phyloP scores from a whole-genome alignment of 2,329 filamentous ascomycete species.

The Neofusicoccum umdonicola region DNA sequence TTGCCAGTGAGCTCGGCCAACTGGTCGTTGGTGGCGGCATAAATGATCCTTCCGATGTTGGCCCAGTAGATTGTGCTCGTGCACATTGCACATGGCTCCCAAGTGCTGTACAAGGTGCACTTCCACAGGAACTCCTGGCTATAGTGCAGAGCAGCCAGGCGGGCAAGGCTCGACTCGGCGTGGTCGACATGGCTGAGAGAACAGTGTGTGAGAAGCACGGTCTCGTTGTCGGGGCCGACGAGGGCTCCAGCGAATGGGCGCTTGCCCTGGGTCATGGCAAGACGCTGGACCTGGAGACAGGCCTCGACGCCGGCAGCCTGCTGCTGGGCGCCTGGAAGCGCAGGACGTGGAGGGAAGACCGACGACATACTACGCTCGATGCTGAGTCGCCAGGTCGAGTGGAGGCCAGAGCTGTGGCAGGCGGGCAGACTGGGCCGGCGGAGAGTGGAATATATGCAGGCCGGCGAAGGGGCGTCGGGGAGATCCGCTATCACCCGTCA shows the following conservation, averaged over 20 bases:
- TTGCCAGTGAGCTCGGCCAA: slow-evolving; percentile 46
- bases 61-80: slow-evolving; percentile 51
- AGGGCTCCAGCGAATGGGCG: slow-evolving; percentile 51
- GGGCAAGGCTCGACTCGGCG: slow-evolving; percentile 51
- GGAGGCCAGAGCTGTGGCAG: too few relatives aligned
- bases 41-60: slow-evolving; percentile 53
- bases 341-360: not conserved
- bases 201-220: slow-evolving; percentile 49
- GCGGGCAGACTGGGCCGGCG: too few relatives aligned
- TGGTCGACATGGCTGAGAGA: slow-evolving; percentile 55
- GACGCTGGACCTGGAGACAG: slow-evolving; percentile 44
- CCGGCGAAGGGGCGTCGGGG: not conserved
- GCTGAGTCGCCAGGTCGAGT: too few relatives aligned
- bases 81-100: slow-evolving; percentile 58
- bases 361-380: not conserved
- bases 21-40: slow-evolving; percentile 50
- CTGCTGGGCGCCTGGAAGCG: not conserved
- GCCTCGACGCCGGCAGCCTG: slow-evolving; percentile 28
- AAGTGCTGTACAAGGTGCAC: slow-evolving; percentile 53
- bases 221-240: slow-evolving; percentile 50
- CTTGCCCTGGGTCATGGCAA: slow-evolving; percentile 47
- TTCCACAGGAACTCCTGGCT: slow-evolving; percentile 48
- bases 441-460: too few relatives aligned
- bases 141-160: slow-evolving; percentile 50
- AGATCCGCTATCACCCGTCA: slow-evolving; percentile 2